These are phyloP conservation scores for Pelargonium cotyledonis DNA, from an alignment of 441 rosid genomes.

Conservation along the genomic window DNA sequence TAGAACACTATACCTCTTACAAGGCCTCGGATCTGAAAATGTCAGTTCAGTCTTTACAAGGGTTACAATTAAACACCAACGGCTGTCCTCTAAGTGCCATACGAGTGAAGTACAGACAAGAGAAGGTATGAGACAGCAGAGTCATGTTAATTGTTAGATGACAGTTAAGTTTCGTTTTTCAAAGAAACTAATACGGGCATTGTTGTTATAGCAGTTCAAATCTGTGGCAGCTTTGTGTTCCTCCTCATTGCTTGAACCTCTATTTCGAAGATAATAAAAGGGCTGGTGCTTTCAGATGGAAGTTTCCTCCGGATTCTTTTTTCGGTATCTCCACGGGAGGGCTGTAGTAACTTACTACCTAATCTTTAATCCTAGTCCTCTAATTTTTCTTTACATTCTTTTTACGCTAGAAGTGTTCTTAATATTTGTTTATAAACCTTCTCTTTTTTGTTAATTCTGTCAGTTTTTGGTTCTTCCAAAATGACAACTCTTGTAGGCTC, in stretches of 20 bases:
- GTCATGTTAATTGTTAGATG: not conserved
- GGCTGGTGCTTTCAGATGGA: no score
- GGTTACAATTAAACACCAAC: slow-evolving; percentile 44
- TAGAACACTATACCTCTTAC: slow-evolving; percentile 56
- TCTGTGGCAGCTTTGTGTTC: slow-evolving; percentile 5
- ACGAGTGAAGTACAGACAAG: slow-evolving; percentile 52
- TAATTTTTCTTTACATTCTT: not conserved
- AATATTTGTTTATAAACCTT: not conserved
- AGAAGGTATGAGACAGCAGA: slow-evolving; percentile 33
- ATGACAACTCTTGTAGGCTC: no score
- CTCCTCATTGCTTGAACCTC: not conserved
- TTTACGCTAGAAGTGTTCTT: not conserved
- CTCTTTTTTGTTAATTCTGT: not conserved
- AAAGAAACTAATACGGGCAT: not conserved
- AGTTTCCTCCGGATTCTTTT: no score
- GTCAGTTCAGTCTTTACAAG: slow-evolving; percentile 44
- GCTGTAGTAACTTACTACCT: not conserved
- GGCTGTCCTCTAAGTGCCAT: slow-evolving; percentile 48
- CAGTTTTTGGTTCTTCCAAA: no score
- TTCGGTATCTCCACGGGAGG: not conserved
- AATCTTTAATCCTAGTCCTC: no score
- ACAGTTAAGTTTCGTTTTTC: not conserved
- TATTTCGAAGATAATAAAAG: not conserved
- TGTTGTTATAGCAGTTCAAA: slow-evolving; percentile 4
- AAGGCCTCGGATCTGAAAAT: slow-evolving; percentile 45